Percentiles rank a stretch among this genome's conserved stretches.
Conservation (phyloP, 768 basidiomycete species). For the Podaxis sp. region DNA sequence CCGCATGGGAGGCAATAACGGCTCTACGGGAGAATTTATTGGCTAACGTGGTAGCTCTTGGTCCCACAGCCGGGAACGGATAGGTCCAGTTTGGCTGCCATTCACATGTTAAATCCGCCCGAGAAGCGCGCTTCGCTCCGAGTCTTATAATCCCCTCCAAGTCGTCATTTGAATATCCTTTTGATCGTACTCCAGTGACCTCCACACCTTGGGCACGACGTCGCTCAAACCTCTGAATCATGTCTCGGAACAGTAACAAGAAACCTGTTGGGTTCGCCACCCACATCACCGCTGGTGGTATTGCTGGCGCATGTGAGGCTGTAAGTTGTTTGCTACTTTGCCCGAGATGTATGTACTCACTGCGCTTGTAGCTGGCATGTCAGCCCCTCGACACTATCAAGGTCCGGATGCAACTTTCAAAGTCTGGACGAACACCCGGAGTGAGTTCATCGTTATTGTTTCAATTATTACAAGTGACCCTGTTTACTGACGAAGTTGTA, state of each 20-base stretch:
- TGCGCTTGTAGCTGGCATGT: constrained; percentile 58
- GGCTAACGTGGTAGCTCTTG: constrained; percentile 22
- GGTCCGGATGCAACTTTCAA: constrained; percentile 99
- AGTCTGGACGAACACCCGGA: constrained; percentile 73
- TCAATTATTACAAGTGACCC: not conserved
- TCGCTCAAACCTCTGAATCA: constrained; percentile 23
- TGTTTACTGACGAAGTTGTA: not conserved
- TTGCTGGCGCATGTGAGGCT: constrained; percentile 93
- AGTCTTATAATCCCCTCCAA: constrained; percentile 20
- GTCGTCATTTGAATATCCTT: constrained; percentile 15
- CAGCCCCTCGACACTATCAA: constrained; percentile 99
- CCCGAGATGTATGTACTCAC: not conserved
- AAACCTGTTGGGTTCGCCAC: constrained; percentile 83
- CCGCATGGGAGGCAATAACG: constrained; percentile 21
- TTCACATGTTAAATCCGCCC: constrained; percentile 30
- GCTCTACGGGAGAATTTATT: constrained; percentile 16
- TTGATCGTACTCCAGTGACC: constrained; percentile 9
- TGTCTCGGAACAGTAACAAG: constrained; percentile 61
- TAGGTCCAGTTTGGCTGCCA: constrained; percentile 18
- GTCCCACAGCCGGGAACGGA: constrained; percentile 19
- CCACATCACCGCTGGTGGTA: constrained; percentile 92
- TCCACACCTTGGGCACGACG: not conserved
- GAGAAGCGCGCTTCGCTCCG: constrained; percentile 14
- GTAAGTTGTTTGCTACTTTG: constrained; percentile 39
- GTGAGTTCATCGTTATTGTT: constrained; percentile 50